Evolutionary conservation across 1,284 basidiomycete species (phyloP).

Genomic region (Anthracocystis walkeri): DNA sequence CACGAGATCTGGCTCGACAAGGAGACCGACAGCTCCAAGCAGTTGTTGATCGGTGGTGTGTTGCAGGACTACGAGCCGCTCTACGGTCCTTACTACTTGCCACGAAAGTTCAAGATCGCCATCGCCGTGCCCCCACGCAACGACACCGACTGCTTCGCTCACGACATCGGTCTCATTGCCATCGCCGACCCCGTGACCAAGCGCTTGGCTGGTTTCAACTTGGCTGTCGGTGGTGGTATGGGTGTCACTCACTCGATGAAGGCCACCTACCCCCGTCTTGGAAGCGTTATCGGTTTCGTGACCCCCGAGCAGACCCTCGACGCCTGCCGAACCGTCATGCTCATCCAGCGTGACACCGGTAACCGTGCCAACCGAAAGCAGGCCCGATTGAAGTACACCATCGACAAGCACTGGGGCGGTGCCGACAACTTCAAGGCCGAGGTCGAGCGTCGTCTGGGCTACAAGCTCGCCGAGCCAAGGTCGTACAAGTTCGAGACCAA

Average conservation of each 20-base stretch:
- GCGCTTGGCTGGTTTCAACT: slow-evolving; percentile 71
- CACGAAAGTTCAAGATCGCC: slow-evolving; percentile 97
- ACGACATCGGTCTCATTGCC: slow-evolving; percentile 95
- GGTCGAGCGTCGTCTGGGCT: slow-evolving; percentile 90
- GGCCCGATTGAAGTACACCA: slow-evolving; percentile 85
- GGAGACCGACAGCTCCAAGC: slow-evolving; percentile 71
- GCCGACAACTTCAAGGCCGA: slow-evolving; percentile 78
- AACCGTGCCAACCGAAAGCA: slow-evolving; percentile 79
- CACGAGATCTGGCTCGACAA: slow-evolving; percentile 97
- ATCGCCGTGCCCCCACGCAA: slow-evolving; percentile 96
- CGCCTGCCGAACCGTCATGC: slow-evolving; percentile 91
- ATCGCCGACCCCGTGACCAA: slow-evolving; percentile 76
- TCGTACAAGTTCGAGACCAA: slow-evolving; percentile 88
- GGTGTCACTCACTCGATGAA: slow-evolving; percentile 99
- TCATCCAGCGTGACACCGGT: slow-evolving; percentile 94
- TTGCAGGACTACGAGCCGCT: slow-evolving; percentile 93
- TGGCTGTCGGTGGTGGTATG: slow-evolving; percentile 85
- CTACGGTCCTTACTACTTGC: slow-evolving; percentile 96
- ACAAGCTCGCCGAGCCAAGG: slow-evolving; percentile 77
- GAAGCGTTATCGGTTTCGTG: slow-evolving; percentile 91
- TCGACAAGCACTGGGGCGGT: slow-evolving; percentile 85
- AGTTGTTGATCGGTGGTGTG: slow-evolving; percentile 89
- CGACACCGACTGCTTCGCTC: slow-evolving; percentile 94
- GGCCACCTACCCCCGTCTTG: slow-evolving; percentile 95
- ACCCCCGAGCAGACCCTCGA: slow-evolving; percentile 85